Evolutionary conservation across 306 rosid species (phyloP), one percentile per base, ranked within the genome.

Genomic region (Alnus rubra): DNA sequence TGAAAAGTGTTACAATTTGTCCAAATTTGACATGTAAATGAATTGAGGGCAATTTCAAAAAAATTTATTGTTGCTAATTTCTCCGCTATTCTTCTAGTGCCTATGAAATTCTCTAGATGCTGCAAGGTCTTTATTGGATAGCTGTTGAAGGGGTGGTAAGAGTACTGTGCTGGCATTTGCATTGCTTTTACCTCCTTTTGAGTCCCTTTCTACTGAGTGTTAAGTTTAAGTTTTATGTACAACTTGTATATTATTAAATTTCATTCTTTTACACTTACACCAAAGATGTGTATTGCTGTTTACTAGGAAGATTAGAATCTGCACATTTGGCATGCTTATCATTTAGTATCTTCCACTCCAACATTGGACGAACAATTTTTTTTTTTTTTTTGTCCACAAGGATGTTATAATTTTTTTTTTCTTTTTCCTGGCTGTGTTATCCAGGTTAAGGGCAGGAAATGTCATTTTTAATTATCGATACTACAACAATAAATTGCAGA

Each of bases 381-480:
- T 64, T 8, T 8, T 64, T 64, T 64, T 68, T 48, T 64, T 64
- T 64, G 42, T 48, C 51, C 72, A 68, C 50, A 44, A 39, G 3
- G 8, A 39, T 68, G 49, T 9, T 39, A 18, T 8, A 68, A 64
- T 64, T 33, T 13, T 64, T 35, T 64, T 1, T 1, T 64, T 64
- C 35, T 68, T 48, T 33, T 33, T 33, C 2, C 79, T 83, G n/a
- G 55, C 10, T 84, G 53, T 88, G 75, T 79, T 81, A 68, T 84
- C 76, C 94, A 95, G 99, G 92, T 84, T 84, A 83, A 89, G 89
- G 76, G 94, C 92, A 55, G 94, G 96, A 83, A 87, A 78, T 77
- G 94, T 95, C 70, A 67, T 75, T 59, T 95, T 91, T 74, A 79
- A 89, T 74, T 95, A 93, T 83, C 89, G 98, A 85, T 95, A 89